phyloP scores from a whole-genome alignment of 257 asterid species.

The Solanum gracilifrons region DNA sequence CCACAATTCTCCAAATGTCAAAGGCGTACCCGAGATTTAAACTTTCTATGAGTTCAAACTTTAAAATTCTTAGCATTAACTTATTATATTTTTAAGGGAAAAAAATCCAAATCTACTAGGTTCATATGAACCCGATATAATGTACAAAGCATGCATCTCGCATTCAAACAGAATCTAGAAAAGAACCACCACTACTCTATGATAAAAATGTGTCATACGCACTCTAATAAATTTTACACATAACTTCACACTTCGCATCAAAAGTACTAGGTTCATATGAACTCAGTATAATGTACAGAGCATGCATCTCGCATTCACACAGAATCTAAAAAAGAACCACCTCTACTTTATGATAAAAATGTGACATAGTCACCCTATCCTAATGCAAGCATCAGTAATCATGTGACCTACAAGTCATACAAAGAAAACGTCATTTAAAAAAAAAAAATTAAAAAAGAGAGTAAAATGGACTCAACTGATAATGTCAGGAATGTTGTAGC shows the following conservation, averaged over 20 bases:
- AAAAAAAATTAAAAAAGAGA: not conserved
- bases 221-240: not conserved
- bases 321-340: fast-evolving
- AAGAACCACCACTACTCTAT: too few species aligned
- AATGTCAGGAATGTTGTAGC: constrained; percentile 36
- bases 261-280: fast-evolving
- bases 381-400: not conserved
- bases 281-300: fast-evolving
- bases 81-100: not conserved
- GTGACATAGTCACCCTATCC: too few species aligned
- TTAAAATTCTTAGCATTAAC: not conserved
- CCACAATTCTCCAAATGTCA: not conserved
- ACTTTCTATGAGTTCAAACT: not conserved
- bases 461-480: constrained; percentile 16
- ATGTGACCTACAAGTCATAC: not conserved
- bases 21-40: not conserved
- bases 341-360: too few species aligned
- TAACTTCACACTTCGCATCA: fast-evolving
- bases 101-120: not conserved
- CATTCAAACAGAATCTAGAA: too few species aligned
- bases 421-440: not conserved
- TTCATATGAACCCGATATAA: too few species aligned
- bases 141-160: too few species aligned
- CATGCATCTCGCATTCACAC: not conserved
- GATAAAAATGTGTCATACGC: too few species aligned